phyloP scores from a whole-genome alignment of 169 alveolate species.

The Babesia microti region DNA sequence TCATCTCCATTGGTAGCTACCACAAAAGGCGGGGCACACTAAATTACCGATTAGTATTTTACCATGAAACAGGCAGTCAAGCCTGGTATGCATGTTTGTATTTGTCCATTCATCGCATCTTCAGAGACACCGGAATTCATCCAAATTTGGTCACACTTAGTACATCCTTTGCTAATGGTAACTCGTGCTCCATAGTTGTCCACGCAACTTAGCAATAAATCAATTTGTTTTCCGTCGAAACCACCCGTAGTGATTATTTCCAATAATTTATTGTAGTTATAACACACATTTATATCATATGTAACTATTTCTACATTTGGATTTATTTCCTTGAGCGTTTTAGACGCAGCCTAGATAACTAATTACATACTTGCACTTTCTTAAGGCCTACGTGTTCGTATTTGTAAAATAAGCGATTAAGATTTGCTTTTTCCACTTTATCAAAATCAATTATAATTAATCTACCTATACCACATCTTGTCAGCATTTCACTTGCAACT shows the following conservation, averaged over 20 bases:
- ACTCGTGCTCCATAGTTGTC: constrained; percentile 93
- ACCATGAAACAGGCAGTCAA: constrained; percentile 88
- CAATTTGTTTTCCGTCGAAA: constrained; percentile 62
- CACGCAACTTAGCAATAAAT: constrained; percentile 84
- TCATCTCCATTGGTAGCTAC: constrained; percentile 83
- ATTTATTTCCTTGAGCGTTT: constrained; percentile 78
- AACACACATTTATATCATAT: constrained; percentile 70
- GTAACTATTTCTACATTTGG: constrained; percentile 82
- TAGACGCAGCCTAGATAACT: constrained; percentile 78
- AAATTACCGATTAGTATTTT: constrained; percentile 9
- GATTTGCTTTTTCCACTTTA: constrained; percentile 86
- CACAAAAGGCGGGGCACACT: constrained; percentile 86
- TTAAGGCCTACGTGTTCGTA: constrained; percentile 81
- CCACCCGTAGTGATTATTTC: constrained; percentile 69
- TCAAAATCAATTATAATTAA: constrained; percentile 86
- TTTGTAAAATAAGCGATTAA: constrained; percentile 86
- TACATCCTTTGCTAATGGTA: constrained; percentile 86
- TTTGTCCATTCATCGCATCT: constrained; percentile 89
- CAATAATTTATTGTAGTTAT: constrained; percentile 66
- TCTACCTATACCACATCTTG: constrained; percentile 89
- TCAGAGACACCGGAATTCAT: constrained; percentile 91
- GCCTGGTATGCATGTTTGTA: constrained; percentile 87
- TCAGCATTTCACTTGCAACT: constrained; percentile 89
- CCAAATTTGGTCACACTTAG: constrained; percentile 83
- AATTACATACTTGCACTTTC: constrained; percentile 81